phyloP scores from a whole-genome alignment of 306 rosid species.

The Castanospermum australe region DNA sequence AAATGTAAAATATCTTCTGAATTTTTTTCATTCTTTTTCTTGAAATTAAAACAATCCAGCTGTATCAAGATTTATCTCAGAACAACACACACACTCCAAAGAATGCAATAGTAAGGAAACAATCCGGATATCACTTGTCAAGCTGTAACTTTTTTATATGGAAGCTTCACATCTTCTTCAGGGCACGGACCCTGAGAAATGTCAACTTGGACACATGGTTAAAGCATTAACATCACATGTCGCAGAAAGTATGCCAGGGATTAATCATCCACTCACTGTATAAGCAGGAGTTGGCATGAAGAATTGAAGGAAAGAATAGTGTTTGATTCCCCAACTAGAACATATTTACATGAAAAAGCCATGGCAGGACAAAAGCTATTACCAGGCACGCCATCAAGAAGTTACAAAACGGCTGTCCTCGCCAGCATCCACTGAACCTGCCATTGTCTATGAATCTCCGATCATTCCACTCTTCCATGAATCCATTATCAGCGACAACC shows the following conservation, averaged over 20 bases:
- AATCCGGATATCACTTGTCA: constrained; percentile 19
- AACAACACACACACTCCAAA: constrained; percentile 18
- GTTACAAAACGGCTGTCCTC: constrained; percentile 95
- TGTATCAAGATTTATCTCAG: constrained; percentile 10
- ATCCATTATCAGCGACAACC: constrained; percentile 50
- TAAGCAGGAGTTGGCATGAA: constrained; percentile 25
- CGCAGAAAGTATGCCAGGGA: constrained; percentile 30
- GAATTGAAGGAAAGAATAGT: constrained; percentile 22
- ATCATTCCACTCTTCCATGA: constrained; percentile 88
- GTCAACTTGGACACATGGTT: background rate
- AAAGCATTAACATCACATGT: constrained; percentile 12
- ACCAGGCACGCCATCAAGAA: constrained; percentile 97
- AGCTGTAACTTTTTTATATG: constrained; percentile 15
- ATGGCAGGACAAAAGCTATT: constrained; percentile 92
- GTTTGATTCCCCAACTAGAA: constrained; percentile 53
- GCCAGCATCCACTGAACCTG: constrained; percentile 61
- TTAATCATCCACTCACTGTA: constrained; percentile 19
- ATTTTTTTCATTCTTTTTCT: background rate
- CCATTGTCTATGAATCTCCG: constrained; percentile 42
- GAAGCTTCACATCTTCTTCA: constrained; percentile 44
- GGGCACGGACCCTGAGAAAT: constrained; percentile 18
- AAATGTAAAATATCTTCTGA: background rate
- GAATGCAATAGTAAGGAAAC: constrained; percentile 16
- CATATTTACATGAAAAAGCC: constrained; percentile 90
- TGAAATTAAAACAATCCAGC: background rate